Evolutionary conservation across 768 basidiomycete genomes (phyloP).

Genomic region (Kwoniella mangroviensis): DNA sequence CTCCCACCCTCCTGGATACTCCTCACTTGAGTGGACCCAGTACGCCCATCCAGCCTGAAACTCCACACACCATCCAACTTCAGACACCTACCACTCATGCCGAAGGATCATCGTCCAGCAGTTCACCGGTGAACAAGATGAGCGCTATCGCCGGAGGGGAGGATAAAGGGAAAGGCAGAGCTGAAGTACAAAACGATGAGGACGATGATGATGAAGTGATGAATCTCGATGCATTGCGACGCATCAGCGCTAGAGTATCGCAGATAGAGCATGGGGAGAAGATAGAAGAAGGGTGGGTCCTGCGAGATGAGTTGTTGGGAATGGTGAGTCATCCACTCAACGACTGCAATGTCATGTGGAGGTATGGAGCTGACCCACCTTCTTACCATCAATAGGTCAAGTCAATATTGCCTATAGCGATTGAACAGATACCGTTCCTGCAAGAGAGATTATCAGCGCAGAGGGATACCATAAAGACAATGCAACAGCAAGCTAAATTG

Average conservation of each 20-base stretch:
- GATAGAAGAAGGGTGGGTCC: constrained; percentile 5
- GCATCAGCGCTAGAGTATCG: constrained; percentile 20
- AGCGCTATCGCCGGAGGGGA: background rate
- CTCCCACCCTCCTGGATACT: background rate
- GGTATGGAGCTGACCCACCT: background rate
- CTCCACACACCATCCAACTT: constrained; percentile 20
- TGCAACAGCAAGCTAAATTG: constrained; percentile 44
- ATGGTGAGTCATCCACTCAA: background rate
- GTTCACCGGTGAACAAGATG: background rate
- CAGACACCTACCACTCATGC: constrained; percentile 21
- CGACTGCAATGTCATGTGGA: background rate
- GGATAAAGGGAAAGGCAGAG: constrained; percentile 15
- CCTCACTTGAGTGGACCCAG: constrained; percentile 11
- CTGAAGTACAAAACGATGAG: background rate
- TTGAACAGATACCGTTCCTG: constrained; percentile 42
- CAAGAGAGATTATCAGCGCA: constrained; percentile 43
- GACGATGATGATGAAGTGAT: constrained; percentile 1
- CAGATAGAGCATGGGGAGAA: constrained; percentile 9
- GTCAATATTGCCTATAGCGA: constrained; percentile 28
- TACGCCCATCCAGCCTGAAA: constrained; percentile 17
- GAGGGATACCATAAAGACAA: constrained; percentile 41
- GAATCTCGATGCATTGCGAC: constrained; percentile 23
- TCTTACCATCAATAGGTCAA: constrained; percentile 27
- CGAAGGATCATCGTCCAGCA: constrained; percentile 10
- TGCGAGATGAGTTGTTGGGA: constrained; percentile 5